Base-by-base conservation (phyloP, 306 rosid species). In the Prosopis cineraria region DNA sequence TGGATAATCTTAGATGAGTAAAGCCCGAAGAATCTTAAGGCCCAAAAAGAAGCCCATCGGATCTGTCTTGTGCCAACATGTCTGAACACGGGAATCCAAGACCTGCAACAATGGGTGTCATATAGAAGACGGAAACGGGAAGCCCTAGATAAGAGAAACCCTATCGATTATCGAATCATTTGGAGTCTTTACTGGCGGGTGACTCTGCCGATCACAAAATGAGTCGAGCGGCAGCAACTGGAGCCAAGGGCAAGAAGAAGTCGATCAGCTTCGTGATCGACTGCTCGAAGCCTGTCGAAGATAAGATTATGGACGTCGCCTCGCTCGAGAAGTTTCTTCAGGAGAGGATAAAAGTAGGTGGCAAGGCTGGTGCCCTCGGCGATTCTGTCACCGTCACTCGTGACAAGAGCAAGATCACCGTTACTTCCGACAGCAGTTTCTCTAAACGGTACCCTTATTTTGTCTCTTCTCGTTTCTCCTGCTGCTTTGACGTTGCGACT, bases 291-390 rank as follows among this genome's bases (percentile, higher is more conserved):
- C 98, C 97, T 0, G 98, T 94, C 25, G 98, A 94, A 70, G 97
- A 94, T 78, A 92, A 92, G 90, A 94, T 94, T 60, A 94, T 94
- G 98, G 98, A 94, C 73, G 88, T 94, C 76, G 97, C 97, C 39
- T 92, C 98, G 0, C 88, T 94, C 0, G 97, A 94, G 89, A 92
- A 94, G 89, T 94, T 94, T 65, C 97, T 94, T 43, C 97, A 90
- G 80, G 98, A 92, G 83, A 87, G 98, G 81, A 92, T 94, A 84
- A 94, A 94, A 80, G 98, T 94, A 2, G 98, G 97, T 3, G 97
- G 98, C 59, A 94, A 94, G 83, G 97, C 98, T 11, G 97, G 98
- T 58, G 98, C 97, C 2, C 96, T 91, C 59, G 97, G 98, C 24
- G 97, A 94, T 50, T 66, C 88, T 10, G 93, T 91, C 69, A 78